Percentiles rank a stretch among this genome's conserved stretches.
These are phyloP conservation scores for Hirsutella minnesotensis DNA, from an alignment of 2,329 filamentous ascomycete species.

Conservation along the genomic window DNA sequence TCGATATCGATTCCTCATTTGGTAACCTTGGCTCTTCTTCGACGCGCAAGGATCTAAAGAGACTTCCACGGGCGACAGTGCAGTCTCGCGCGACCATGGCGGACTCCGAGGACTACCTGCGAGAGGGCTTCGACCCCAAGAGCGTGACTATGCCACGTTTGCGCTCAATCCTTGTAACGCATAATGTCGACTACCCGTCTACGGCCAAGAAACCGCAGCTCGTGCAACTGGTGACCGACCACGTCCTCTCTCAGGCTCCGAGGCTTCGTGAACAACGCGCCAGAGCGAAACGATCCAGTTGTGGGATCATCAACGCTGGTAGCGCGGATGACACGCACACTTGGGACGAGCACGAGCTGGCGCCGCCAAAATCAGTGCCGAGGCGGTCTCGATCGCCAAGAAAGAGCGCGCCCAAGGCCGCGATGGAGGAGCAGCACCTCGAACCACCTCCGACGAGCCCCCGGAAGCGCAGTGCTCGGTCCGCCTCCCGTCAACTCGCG, in stretches of 20 bases:
- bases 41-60: not conserved
- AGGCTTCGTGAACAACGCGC: constrained; percentile 66
- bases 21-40: not conserved
- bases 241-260: constrained; percentile 66
- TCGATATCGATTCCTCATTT: too few species aligned
- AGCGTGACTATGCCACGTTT: constrained; percentile 78
- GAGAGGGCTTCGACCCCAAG: constrained; percentile 74
- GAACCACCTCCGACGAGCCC: constrained; percentile 30
- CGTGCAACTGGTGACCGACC: constrained; percentile 68
- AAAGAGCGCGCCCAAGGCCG: constrained; percentile 39
- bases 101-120: constrained; percentile 71
- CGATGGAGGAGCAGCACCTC: constrained; percentile 38
- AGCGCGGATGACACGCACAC: constrained; percentile 54
- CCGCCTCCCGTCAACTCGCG: constrained; percentile 41
- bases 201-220: constrained; percentile 88
- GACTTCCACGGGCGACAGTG: not conserved
- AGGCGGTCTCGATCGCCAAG: constrained; percentile 44
- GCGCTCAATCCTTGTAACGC: constrained; percentile 80
- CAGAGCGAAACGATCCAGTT: constrained; percentile 73
- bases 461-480: constrained; percentile 42
- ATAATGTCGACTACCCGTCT: constrained; percentile 75
- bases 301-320: constrained; percentile 63
- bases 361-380: constrained; percentile 34
- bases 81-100: constrained; percentile 33
- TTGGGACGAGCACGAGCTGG: constrained; percentile 47